Evolutionary conservation across 2,329 filamentous ascomycete species (phyloP).

Genomic region (Aspergillus puulaauensis): DNA sequence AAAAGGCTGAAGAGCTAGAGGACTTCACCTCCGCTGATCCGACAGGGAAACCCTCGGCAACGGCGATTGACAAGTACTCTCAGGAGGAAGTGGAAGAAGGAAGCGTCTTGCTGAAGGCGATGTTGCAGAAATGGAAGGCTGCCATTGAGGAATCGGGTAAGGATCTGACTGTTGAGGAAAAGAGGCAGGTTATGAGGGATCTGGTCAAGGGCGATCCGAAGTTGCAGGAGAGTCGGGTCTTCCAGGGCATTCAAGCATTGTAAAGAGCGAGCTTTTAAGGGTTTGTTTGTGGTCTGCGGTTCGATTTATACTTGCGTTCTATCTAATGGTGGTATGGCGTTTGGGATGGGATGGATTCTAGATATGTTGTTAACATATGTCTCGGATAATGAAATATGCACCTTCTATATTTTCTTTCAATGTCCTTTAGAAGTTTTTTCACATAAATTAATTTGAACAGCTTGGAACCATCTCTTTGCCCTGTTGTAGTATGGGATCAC

Average conservation of each 20-base stretch:
- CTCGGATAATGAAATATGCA: background rate
- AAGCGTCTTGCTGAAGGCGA: conserved; percentile 76
- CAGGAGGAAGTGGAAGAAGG: conserved; percentile 89
- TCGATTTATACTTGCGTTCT: background rate
- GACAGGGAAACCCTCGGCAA: conserved; percentile 44
- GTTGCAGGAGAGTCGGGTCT: conserved; percentile 57
- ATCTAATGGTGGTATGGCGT: background rate
- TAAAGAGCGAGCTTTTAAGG: conserved; percentile 21
- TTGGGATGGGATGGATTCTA: background rate
- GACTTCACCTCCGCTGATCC: conserved; percentile 64
- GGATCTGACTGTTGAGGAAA: conserved; percentile 68
- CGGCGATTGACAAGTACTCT: conserved; percentile 55
- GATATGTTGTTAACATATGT: background rate
- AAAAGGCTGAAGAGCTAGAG: conserved; percentile 96
- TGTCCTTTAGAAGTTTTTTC: background rate
- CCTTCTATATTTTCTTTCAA: background rate
- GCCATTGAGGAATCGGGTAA: conserved; percentile 63
- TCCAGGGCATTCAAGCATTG: conserved; percentile 49
- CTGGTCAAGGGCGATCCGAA: conserved; percentile 72
- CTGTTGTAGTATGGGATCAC: conserved; percentile 6
- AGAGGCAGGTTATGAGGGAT: conserved; percentile 74
- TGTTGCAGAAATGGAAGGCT: conserved; percentile 82
- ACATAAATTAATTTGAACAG: background rate
- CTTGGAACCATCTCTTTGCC: background rate
- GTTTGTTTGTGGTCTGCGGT: background rate